Evolutionary conservation across 352 stramenopile species (phyloP), one percentile per base, ranked within the genome.

Genomic region (Paralagenidium karlingii): DNA sequence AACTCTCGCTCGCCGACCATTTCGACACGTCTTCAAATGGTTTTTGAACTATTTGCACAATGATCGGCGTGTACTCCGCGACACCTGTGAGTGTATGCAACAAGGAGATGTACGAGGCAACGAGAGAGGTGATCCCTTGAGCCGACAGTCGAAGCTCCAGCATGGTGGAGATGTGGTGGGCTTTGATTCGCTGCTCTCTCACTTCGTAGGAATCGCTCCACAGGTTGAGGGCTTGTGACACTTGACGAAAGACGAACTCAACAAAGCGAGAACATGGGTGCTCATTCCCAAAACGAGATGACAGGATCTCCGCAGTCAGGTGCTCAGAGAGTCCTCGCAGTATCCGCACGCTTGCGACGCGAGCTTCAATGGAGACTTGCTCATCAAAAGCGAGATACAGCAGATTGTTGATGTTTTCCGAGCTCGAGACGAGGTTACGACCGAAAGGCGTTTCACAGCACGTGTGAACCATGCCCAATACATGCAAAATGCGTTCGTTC

Each of bases 371-470:
- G 2, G 75, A 42, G 4, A 68, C 43, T n/a, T 43, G 43, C 2
- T 63, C 49, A 20, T 77, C 49, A 25, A 86, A 68, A 1, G 65
- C 65, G 2, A 86, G 27, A n/a, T 58, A 56, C 10, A 86, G 58
- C 7, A 89, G 38, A 34, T 83, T 64, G 8, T 55, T 53, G 21
- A 84, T 49, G 30, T 84, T 83, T 44, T 75, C 66, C 8, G 58
- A 52, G 18, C 60, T 82, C 1, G 58, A 53, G 26, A 85, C 68
- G 24, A 78, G 45, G 6, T 56, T 59, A 28, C 64, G 55, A 2
- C 68, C 63, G 51, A 76, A 81, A 5, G 46, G 34, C 0, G 68
- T 78, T 24, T 82, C 62, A 2, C 54, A 47, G 28, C 75, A 85
- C 20, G 60, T 82, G 29, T 63, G 65, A 21, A 86, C 51, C 2